Conservation (phyloP, 257 asterid genomes). For the Scutellaria galericulata region DNA sequence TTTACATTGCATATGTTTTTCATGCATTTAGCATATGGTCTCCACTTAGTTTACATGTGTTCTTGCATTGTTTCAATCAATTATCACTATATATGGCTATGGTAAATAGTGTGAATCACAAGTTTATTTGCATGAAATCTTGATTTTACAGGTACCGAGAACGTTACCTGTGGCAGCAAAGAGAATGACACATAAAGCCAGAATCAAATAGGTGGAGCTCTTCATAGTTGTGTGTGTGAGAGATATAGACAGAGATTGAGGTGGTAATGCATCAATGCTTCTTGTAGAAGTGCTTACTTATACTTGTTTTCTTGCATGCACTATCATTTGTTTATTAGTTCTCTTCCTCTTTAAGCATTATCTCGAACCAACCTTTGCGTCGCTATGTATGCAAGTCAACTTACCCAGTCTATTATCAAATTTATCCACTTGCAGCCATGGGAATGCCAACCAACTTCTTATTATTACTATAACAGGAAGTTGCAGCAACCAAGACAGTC, state of each 20-base stretch:
- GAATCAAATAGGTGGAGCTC: conserved; percentile 28
- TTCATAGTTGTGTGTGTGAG: conserved; percentile 1
- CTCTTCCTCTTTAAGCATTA: background rate
- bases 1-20: too few species aligned
- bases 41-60: too few species aligned
- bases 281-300: conserved; percentile 1
- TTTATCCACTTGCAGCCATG: conserved; percentile 11
- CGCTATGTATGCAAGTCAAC: background rate
- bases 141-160: background rate
- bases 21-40: too few species aligned
- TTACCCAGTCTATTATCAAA: background rate
- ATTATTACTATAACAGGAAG: too few species aligned
- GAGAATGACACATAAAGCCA: conserved; percentile 19
- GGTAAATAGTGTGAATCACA: background rate
- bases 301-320: background rate
- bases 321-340: background rate
- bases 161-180: conserved; percentile 20
- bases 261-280: background rate
- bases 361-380: background rate
- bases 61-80: too few species aligned
- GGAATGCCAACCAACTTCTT: background rate
- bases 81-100: background rate
- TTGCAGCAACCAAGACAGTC: background rate
- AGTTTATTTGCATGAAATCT: background rate
- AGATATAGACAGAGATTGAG: too few species aligned